Conservation (phyloP, 352 stramenopile species). For the Phytophthora ramorum region DNA sequence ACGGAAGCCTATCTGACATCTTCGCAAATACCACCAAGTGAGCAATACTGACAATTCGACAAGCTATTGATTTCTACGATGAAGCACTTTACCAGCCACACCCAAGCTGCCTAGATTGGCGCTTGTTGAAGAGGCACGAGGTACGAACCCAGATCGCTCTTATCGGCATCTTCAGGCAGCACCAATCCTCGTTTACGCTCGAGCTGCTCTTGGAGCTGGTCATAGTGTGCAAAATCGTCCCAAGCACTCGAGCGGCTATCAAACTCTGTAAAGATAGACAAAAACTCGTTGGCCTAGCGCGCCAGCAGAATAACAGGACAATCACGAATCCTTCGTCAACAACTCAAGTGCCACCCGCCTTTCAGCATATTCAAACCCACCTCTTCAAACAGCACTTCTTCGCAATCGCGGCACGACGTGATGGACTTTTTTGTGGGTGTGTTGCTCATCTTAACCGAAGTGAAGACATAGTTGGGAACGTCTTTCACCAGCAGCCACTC, state of each 20-base stretch:
- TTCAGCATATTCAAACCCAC: slow-evolving; percentile 26
- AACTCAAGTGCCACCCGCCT: neutral
- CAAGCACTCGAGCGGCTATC: slow-evolving; percentile 67
- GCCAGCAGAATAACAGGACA: neutral
- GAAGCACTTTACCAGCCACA: neutral
- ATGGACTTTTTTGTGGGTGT: slow-evolving; percentile 84
- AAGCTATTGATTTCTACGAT: slow-evolving; percentile 1
- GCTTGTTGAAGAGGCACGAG: slow-evolving; percentile 27
- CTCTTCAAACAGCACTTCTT: slow-evolving; percentile 82
- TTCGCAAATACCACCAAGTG: slow-evolving; percentile 4
- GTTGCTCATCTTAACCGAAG: slow-evolving; percentile 80
- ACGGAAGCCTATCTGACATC: slow-evolving; percentile 12
- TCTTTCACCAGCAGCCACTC: slow-evolving; percentile 89
- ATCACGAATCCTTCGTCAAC: slow-evolving; percentile 12
- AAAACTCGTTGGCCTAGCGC: slow-evolving; percentile 66
- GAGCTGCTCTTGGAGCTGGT: slow-evolving; percentile 57
- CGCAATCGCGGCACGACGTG: slow-evolving; percentile 76
- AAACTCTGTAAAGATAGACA: slow-evolving; percentile 67
- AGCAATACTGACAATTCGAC: neutral
- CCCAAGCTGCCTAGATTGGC: neutral
- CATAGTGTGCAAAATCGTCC: slow-evolving; percentile 79
- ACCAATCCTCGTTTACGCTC: slow-evolving; percentile 60
- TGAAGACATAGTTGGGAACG: slow-evolving; percentile 83
- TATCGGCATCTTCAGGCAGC: slow-evolving; percentile 18
- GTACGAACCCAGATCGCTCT: slow-evolving; percentile 25